Percentiles rank a stretch among this genome's conserved stretches.
phyloP scores from a whole-genome alignment of 2,329 filamentous ascomycete species.

The Monilinia aucupariae region DNA sequence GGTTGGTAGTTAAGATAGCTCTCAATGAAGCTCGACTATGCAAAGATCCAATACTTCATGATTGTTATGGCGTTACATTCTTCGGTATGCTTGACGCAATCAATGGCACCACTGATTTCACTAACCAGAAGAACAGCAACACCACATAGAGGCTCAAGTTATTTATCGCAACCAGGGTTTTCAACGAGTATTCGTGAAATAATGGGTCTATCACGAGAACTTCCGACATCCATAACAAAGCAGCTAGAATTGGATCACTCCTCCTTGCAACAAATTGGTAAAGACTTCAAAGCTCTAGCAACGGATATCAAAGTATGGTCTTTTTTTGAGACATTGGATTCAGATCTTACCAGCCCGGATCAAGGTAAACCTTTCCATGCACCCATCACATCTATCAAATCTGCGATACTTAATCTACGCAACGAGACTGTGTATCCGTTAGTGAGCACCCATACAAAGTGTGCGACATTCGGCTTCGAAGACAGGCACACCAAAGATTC shows the following conservation, averaged over 20 bases:
- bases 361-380: constrained; percentile 16
- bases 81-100: neutral
- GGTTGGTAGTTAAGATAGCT: neutral
- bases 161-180: neutral
- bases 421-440: constrained; percentile 18
- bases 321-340: constrained; percentile 19
- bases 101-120: neutral
- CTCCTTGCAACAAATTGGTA: constrained; percentile 11
- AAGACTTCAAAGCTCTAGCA: constrained; percentile 15
- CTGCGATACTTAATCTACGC: constrained; percentile 16
- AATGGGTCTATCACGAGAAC: neutral
- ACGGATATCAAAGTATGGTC: constrained; percentile 17
- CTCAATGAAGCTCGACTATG: neutral
- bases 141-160: neutral
- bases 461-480: neutral
- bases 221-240: neutral
- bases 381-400: constrained; percentile 20
- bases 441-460: constrained; percentile 13
- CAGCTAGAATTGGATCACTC: constrained; percentile 8
- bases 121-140: neutral
- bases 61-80: neutral
- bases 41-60: neutral
- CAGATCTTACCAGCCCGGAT: constrained; percentile 8
- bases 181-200: neutral
- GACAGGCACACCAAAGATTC: neutral